Conservation (phyloP, 257 asterid species). For the Prunella vulgaris region DNA sequence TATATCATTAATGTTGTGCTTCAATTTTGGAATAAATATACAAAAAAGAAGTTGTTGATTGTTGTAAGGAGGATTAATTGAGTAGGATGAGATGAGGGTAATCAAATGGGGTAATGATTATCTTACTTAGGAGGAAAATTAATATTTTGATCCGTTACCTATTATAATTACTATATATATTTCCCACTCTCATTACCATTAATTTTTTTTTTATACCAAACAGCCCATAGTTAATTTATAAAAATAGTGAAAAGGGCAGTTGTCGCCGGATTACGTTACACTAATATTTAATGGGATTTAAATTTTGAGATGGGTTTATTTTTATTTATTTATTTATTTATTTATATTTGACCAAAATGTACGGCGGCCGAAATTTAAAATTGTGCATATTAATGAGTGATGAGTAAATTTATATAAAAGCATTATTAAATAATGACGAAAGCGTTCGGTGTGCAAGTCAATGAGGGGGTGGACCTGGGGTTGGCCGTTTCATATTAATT, state of each 20-base stretch:
- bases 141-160: too few relatives aligned
- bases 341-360: background rate
- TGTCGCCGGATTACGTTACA: background rate
- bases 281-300: background rate
- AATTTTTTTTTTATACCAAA: too few relatives aligned
- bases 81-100: too few relatives aligned
- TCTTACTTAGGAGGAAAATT: too few relatives aligned
- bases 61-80: too few relatives aligned
- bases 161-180: too few relatives aligned
- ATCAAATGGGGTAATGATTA: too few relatives aligned
- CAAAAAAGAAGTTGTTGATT: too few relatives aligned
- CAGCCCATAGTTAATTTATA: background rate
- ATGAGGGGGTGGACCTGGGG: background rate
- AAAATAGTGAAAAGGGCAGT: background rate
- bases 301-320: background rate
- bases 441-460: background rate
- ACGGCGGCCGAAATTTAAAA: background rate
- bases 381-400: background rate
- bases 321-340: too few relatives aligned
- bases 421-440: background rate
- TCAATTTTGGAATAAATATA: too few relatives aligned
- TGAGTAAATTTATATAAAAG: background rate
- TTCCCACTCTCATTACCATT: too few relatives aligned
- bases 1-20: too few relatives aligned
- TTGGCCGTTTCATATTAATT: background rate